A percentile compares a stretch with the other conserved stretches of the same genome.
phyloP scores from a whole-genome alignment of 2,329 filamentous ascomycete genomes.

The Cladosporium sp. region DNA sequence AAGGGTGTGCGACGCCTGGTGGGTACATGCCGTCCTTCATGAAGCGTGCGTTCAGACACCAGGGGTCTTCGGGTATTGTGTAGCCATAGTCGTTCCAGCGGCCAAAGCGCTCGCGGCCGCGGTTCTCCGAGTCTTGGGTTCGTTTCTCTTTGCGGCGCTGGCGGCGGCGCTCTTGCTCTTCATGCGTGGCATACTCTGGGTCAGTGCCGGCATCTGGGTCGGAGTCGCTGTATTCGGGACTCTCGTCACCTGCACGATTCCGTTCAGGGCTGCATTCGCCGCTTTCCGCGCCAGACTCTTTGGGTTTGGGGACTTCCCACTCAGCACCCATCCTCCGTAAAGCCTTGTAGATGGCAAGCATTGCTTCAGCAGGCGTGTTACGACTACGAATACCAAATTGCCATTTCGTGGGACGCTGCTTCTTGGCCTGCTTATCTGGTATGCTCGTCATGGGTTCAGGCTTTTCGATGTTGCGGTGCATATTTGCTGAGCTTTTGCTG shows the following conservation, averaged over 20 bases:
- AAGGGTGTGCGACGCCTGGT: constrained; percentile 50
- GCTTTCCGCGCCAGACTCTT: constrained; percentile 37
- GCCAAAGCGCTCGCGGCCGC: constrained; percentile 44
- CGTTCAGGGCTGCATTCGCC: constrained; percentile 34
- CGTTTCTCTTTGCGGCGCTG: constrained; percentile 24
- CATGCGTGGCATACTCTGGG: constrained; percentile 39
- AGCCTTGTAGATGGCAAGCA: constrained; percentile 93
- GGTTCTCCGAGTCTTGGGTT: constrained; percentile 24
- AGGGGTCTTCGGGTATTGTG: constrained; percentile 86
- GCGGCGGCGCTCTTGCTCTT: constrained; percentile 36
- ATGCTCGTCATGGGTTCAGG: constrained; percentile 57
- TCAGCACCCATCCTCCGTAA: constrained; percentile 83
- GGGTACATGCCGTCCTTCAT: constrained; percentile 73
- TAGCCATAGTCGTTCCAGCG: constrained; percentile 63
- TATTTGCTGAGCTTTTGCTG: constrained; percentile 57
- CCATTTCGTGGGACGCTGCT: constrained; percentile 83
- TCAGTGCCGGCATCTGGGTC: constrained; percentile 41
- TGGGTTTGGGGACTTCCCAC: constrained; percentile 64
- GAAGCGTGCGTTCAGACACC: constrained; percentile 91
- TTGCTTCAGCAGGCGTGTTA: constrained; percentile 90
- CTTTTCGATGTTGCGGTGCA: constrained; percentile 39
- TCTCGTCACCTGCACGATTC: constrained; percentile 31
- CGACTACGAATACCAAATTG: constrained; percentile 96
- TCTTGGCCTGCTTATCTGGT: constrained; percentile 58
- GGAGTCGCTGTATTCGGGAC: constrained; percentile 41